A percentile compares a stretch with the other conserved stretches of the same genome.
phyloP scores from a whole-genome alignment of 345 rosid genomes.

The Eucalyptus dawsonii region DNA sequence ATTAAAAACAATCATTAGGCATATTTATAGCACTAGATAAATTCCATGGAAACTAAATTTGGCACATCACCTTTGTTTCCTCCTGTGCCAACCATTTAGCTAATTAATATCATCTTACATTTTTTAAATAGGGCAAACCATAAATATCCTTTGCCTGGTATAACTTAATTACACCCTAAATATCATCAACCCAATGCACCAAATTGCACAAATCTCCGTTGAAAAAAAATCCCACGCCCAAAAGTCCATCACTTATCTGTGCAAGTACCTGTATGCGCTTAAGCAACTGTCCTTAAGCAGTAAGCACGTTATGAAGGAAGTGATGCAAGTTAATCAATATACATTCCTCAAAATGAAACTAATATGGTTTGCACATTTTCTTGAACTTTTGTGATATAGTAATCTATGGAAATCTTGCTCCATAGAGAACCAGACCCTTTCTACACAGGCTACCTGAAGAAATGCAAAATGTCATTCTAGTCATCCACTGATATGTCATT shows the following conservation, averaged over 20 bases:
- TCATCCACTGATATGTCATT: neutral
- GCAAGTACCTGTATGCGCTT: neutral
- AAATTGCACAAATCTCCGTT: neutral
- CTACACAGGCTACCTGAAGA: neutral
- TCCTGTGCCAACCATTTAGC: neutral
- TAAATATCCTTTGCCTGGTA: neutral
- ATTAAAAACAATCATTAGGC: neutral
- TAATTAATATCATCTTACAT: neutral
- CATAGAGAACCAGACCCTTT: neutral
- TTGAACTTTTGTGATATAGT: neutral
- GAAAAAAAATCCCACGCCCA: neutral
- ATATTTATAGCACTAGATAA: neutral
- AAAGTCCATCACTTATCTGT: neutral
- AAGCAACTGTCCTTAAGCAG: neutral
- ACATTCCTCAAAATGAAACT: neutral
- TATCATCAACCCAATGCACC: neutral
- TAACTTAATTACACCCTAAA: neutral
- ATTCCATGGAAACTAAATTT: neutral
- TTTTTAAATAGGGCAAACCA: neutral
- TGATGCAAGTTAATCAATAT: neutral
- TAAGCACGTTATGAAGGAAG: neutral
- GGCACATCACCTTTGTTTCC: neutral
- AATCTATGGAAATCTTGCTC: neutral
- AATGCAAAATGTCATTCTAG: neutral
- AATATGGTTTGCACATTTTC: neutral